Evolutionary conservation across 768 basidiomycete species (phyloP).

Genomic region (Trichaptum fuscoviolaceum): DNA sequence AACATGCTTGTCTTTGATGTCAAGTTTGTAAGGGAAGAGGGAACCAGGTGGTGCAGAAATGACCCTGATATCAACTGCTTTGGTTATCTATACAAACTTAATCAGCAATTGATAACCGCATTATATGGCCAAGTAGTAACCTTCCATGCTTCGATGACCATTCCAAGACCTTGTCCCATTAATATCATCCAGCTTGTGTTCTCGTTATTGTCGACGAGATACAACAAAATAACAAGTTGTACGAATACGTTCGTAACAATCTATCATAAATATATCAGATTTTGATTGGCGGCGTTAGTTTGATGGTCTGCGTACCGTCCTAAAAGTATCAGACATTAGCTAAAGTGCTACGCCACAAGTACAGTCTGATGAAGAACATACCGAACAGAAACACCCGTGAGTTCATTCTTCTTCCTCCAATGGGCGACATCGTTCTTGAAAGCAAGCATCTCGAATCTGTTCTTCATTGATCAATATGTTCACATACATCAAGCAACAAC

Average conservation of each 20-base stretch:
- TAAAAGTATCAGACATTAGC: constrained; percentile 12
- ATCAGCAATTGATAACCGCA: neutral
- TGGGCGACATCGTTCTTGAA: constrained; percentile 95
- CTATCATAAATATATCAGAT: constrained; percentile 21
- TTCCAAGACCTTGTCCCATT: constrained; percentile 76
- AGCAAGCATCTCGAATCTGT: constrained; percentile 90
- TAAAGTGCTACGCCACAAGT: constrained; percentile 8
- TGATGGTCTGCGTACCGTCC: neutral
- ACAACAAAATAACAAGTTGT: constrained; percentile 84
- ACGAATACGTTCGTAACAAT: constrained; percentile 93
- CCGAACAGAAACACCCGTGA: constrained; percentile 94
- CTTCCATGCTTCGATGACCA: constrained; percentile 94
- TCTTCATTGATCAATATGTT: constrained; percentile 10
- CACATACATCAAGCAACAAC: constrained; percentile 8
- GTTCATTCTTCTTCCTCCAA: constrained; percentile 91
- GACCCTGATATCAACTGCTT: constrained; percentile 84
- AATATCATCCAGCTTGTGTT: constrained; percentile 99
- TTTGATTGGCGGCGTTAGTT: neutral
- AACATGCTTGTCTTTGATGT: constrained; percentile 92
- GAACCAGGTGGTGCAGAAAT: constrained; percentile 58
- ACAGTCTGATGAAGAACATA: constrained; percentile 27
- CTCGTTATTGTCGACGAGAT: constrained; percentile 91
- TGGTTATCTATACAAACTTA: constrained; percentile 54
- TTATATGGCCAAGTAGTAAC: constrained; percentile 28
- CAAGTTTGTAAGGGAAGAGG: constrained; percentile 69